Evolutionary conservation across 2,329 filamentous ascomycete species (phyloP).

Genomic region (Arthrobotrys musiformis): DNA sequence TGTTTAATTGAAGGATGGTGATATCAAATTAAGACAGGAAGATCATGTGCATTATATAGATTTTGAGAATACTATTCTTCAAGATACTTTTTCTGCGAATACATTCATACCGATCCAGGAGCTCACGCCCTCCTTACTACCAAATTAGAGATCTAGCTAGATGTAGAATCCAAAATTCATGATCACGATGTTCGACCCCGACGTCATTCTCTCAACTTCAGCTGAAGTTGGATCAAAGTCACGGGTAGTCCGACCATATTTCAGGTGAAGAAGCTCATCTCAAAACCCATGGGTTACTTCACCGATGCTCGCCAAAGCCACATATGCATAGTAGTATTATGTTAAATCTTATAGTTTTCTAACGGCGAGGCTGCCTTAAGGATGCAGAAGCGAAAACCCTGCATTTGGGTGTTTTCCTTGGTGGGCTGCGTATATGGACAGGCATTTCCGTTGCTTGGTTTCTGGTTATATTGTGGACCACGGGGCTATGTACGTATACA

Average conservation of each 20-base stretch:
- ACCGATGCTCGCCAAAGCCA: neutral
- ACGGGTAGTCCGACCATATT: neutral
- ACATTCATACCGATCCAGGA: too few species aligned
- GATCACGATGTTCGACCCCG: neutral
- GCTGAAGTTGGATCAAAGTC: neutral
- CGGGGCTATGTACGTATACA: neutral
- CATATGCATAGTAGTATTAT: neutral
- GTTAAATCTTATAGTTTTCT: neutral
- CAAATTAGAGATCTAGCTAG: too few species aligned
- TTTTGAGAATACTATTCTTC: neutral
- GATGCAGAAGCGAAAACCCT: neutral
- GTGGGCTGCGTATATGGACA: too few species aligned
- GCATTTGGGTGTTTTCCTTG: too few species aligned
- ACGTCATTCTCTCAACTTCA: neutral
- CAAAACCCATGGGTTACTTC: neutral
- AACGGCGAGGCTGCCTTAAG: neutral
- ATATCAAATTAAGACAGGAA: neutral
- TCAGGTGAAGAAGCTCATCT: neutral
- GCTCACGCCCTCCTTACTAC: too few species aligned
- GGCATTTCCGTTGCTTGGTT: too few species aligned
- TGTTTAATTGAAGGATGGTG: neutral
- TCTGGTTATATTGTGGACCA: neutral
- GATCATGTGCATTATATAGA: neutral
- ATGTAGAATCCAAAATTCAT: too few species aligned
- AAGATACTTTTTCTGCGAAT: neutral